Evolutionary conservation across 441 rosid species (phyloP), one percentile per base, ranked within the genome.

Genomic region (Euphorbia neoarborescens): DNA sequence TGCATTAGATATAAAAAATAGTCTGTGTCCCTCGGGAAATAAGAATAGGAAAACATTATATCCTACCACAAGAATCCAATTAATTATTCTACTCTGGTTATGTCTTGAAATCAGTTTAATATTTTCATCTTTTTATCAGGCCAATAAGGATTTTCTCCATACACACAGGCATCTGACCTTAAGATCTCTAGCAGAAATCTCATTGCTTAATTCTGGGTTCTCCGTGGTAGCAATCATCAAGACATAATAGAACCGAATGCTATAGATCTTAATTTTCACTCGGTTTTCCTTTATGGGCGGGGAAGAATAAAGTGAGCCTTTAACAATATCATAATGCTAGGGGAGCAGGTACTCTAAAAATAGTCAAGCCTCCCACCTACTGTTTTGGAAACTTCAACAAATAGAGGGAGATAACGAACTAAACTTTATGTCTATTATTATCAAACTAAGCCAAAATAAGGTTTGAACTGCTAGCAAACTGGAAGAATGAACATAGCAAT

Each of bases 31-130:
- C 35, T 13, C 35, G 32, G 60, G 72, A 34, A 70, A 61, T 1
- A 24, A 30, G 32, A n/a, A 51, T 0, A 38, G 28, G 15, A 50
- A 63, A 38, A 71, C 30, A 27, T 17, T n/a, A 64, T 54, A 27
- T 53, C 40, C 27, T 64, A 51, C 73, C 66, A 61, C 66, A 70
- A 32, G 34, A 19, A 69, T 57, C 48, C 64, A 27, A 51, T 48
- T 48, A 35, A 62, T 13, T 46, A 2, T 48, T 24, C 22, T 17
- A 28, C 53, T 46, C 53, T 66, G 0, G 53, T 48, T 28, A 15
- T 12, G 38, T 59, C 40, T 42, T 4, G 20, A 38, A 58, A 58
- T 44, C 14, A 10, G 61, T 35, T 50, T 10, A 3, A 2, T 4
- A 50, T 51, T 51, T 51, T 51, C 56, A 51, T 19, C 56, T 1